Percentiles rank a stretch among this genome's conserved stretches.
phyloP scores from a whole-genome alignment of 1,284 basidiomycete genomes.

The Dichomitus squalens region DNA sequence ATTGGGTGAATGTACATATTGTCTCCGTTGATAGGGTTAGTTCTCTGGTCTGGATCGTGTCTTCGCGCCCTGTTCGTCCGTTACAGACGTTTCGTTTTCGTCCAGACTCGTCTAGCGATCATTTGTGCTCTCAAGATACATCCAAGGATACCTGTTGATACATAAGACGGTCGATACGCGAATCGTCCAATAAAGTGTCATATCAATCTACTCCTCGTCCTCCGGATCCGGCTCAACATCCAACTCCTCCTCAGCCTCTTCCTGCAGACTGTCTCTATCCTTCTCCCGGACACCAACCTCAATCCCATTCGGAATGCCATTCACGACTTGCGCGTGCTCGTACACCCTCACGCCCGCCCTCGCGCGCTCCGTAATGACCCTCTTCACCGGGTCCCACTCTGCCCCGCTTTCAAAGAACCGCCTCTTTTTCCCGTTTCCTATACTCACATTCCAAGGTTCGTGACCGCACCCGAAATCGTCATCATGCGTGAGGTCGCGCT shows the following conservation, averaged over 20 bases:
- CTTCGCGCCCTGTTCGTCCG: not conserved
- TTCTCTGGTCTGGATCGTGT: not conserved
- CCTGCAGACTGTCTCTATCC: conserved; percentile 1
- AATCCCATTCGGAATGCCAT: not conserved
- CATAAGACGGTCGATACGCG: not conserved
- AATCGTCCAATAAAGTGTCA: no score
- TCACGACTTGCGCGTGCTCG: not conserved
- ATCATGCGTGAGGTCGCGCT: conserved; percentile 26
- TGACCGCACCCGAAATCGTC: conserved; percentile 28
- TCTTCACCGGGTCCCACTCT: conserved; percentile 40
- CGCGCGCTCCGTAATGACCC: conserved; percentile 27
- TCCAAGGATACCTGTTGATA: not conserved
- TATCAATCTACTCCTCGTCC: conserved; percentile 1
- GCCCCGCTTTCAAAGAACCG: conserved; percentile 61
- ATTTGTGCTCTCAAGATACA: not conserved
- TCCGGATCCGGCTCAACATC: conserved; percentile 7
- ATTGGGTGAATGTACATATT: not conserved
- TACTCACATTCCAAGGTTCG: conserved; percentile 18
- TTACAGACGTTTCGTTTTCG: no score
- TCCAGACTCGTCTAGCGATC: no score
- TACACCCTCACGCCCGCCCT: conserved; percentile 10
- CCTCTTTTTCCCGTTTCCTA: conserved; percentile 36
- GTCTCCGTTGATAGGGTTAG: no score
- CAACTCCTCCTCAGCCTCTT: conserved; percentile 12
- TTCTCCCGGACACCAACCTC: not conserved